phyloP scores from a whole-genome alignment of 2,329 filamentous ascomycete genomes.

The Alternaria metachromatica region DNA sequence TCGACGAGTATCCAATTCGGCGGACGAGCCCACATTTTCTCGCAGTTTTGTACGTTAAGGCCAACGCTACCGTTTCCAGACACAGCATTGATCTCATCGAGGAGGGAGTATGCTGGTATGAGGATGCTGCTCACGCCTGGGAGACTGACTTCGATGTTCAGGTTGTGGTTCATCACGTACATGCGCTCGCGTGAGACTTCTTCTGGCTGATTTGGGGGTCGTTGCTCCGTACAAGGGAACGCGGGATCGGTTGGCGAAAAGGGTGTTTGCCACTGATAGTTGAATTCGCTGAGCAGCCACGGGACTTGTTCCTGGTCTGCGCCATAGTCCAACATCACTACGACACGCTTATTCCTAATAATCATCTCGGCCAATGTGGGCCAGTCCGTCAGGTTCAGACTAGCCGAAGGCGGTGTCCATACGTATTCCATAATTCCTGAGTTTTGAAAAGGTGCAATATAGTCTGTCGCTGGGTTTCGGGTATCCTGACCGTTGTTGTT shows the following conservation, averaged over 20 bases:
- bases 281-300: slow-evolving; percentile 87
- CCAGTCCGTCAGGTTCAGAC: slow-evolving; percentile 79
- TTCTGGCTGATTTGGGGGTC: slow-evolving; percentile 70
- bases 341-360: slow-evolving; percentile 37
- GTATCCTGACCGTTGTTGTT: slow-evolving; percentile 64
- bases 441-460: slow-evolving; percentile 70
- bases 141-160: slow-evolving; percentile 67
- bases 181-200: slow-evolving; percentile 65
- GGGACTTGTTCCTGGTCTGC: slow-evolving; percentile 80
- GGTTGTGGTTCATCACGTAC: slow-evolving; percentile 89
- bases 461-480: slow-evolving; percentile 69
- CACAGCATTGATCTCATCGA: slow-evolving; percentile 40
- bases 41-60: slow-evolving; percentile 34
- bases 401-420: slow-evolving; percentile 74
- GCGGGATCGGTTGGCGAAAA: slow-evolving; percentile 73
- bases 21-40: slow-evolving; percentile 37
- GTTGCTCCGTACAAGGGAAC: slow-evolving; percentile 81
- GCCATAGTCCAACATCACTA: slow-evolving; percentile 45
- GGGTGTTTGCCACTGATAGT: slow-evolving; percentile 88
- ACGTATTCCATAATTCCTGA: slow-evolving; percentile 76
- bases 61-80: slow-evolving; percentile 39
- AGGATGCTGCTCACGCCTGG: slow-evolving; percentile 52
- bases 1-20: slow-evolving; percentile 48
- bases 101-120: slow-evolving; percentile 38
- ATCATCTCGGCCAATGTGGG: slow-evolving; percentile 74